Conservation (phyloP, 495 filamentous ascomycete species). For the Rhizodiscina lignyota region DNA sequence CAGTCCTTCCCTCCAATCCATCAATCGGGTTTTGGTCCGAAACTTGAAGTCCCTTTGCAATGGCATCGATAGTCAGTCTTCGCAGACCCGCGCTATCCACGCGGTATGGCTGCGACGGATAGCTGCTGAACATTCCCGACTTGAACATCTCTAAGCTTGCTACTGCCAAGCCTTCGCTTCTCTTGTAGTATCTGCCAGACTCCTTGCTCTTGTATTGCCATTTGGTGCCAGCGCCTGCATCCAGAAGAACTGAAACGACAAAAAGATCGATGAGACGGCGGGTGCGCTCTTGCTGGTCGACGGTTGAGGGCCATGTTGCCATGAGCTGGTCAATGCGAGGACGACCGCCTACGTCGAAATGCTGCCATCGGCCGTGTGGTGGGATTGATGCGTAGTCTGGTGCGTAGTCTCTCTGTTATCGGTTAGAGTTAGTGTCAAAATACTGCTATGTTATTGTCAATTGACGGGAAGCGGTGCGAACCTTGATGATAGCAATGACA, state of each 20-base stretch:
- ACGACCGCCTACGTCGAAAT: conserved; percentile 70
- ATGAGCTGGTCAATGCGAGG: conserved; percentile 62
- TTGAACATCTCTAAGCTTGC: conserved; percentile 98
- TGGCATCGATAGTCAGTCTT: conserved; percentile 52
- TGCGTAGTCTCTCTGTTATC: conserved; percentile 65
- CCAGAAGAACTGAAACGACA: conserved; percentile 75
- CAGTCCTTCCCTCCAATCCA: conserved; percentile 73
- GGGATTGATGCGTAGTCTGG: conserved; percentile 75
- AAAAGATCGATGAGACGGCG: conserved; percentile 72
- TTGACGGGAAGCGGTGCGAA: conserved; percentile 18
- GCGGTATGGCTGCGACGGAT: conserved; percentile 62
- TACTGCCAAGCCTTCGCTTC: conserved; percentile 86
- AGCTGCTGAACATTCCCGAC: conserved; percentile 77
- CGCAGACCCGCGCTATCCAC: conserved; percentile 74
- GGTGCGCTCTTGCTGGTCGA: conserved; percentile 56
- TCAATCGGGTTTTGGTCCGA: conserved; percentile 65
- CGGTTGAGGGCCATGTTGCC: conserved; percentile 40
- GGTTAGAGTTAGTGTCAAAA: conserved; percentile 8
- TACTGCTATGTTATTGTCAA: conserved; percentile 11
- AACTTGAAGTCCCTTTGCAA: conserved; percentile 74
- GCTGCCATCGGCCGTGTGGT: conserved; percentile 76
- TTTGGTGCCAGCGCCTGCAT: conserved; percentile 66
- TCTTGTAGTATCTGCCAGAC: conserved; percentile 65
- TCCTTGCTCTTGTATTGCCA: conserved; percentile 89
- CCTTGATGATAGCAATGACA: conserved; percentile 94